Evolutionary conservation across 768 basidiomycete genomes (phyloP), one percentile per base, ranked within the genome.

Genomic region (Floccularia luteovirens): DNA sequence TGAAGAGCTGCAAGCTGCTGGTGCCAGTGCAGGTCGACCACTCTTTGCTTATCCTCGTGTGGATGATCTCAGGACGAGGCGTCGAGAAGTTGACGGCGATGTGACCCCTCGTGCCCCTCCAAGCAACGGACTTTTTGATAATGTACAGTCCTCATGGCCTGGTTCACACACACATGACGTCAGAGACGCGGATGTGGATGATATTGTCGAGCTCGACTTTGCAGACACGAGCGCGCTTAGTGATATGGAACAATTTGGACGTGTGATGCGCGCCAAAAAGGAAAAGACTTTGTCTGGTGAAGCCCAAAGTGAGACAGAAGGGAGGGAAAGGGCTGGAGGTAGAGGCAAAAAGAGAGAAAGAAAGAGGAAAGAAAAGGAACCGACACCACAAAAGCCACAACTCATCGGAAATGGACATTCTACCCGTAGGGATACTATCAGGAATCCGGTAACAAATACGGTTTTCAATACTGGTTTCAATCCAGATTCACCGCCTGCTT

Each of bases 161-260:
- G n/a, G n/a, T n/a, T n/a, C n/a, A n/a, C 82, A 82, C 50, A 71
- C 75, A 0, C 75, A 70, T 27, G 60, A 61, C 3, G 66, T 67
- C 8, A 59, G 66, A 34, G 60, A 67, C 8, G 38, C 52, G 5
- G 63, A 61, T 2, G 52, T 53, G 7, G 66, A 67, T n/a, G 74
- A 73, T 4, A 74, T 88, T 19, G 71, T 87, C 7, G 85, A 87
- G 55, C 74, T 88, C 37, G 81, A 83, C 54, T 88, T 84, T 50
- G 69, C 70, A 4, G 85, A 87, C 41, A 87, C 73, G 31, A 79
- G 81, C 42, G 77, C 80, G 16, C 56, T 88, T 50, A 84, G 82
- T 52, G 78, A 87, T 47, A 74, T 76, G 2, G 71, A 70, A 35
- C 70, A 72, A 7, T 84, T 82, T 49, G 58, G 59, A 22, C 57